Conservation (phyloP, 1,139 yeast species). For the Kodamaea fungicola region DNA sequence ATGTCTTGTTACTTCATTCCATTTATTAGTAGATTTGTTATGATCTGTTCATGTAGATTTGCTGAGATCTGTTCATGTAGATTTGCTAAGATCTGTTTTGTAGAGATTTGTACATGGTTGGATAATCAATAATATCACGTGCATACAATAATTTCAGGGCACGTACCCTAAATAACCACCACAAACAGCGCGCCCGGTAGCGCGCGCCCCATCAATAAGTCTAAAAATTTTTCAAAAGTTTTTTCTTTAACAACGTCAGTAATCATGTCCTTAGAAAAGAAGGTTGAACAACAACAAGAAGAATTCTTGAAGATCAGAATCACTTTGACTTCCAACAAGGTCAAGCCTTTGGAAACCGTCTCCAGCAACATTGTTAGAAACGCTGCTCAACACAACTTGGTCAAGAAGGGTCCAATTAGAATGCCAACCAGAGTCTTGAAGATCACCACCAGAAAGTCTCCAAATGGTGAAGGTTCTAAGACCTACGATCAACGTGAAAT, state of each 20-base stretch:
- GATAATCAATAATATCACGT: too few species aligned
- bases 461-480: constrained; percentile 99
- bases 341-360: constrained; percentile 93
- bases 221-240: constrained; percentile 10
- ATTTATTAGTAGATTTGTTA: too few species aligned
- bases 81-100: too few species aligned
- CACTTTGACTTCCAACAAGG: constrained; percentile 98
- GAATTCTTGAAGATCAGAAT: constrained; percentile 97
- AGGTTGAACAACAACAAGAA: constrained; percentile 68
- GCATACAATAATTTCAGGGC: constrained; percentile 7
- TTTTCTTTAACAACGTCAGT: constrained; percentile 41
- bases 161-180: constrained; percentile 7
- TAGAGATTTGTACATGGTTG: too few species aligned
- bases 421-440: constrained; percentile 98
- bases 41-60: too few species aligned
- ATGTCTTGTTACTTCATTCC: too few species aligned
- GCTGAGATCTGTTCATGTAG: too few species aligned
- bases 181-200: constrained; percentile 5
- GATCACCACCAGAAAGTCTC: constrained; percentile 99
- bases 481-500: constrained; percentile 99
- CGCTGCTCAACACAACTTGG: constrained; percentile 78
- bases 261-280: constrained; percentile 73
- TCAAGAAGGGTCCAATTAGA: constrained; percentile 98
- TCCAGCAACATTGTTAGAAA: constrained; percentile 86
- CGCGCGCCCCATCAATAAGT: constrained; percentile 11